Evolutionary conservation across 768 basidiomycete species (phyloP).

Genomic region (Pholiota microspora): DNA sequence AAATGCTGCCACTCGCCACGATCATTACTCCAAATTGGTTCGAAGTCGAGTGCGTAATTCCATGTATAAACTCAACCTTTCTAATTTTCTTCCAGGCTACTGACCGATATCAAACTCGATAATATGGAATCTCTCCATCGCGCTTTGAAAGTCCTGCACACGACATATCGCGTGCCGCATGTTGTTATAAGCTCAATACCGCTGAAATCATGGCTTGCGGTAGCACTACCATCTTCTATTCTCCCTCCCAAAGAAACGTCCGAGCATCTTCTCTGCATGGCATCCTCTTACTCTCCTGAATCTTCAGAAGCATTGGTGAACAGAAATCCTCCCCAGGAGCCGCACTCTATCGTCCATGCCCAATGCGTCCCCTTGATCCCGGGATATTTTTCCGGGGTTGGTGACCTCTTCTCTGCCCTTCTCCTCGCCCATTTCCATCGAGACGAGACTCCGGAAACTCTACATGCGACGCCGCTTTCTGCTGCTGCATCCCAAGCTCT

Average conservation of each 20-base stretch:
- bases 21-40: constrained; percentile 99
- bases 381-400: constrained; percentile 95
- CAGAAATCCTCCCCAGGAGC: constrained; percentile 4
- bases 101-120: constrained; percentile 72
- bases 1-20: constrained; percentile 77
- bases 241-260: constrained; percentile 34
- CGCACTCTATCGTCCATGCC: constrained; percentile 54
- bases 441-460: constrained; percentile 13
- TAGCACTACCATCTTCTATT: constrained; percentile 47
- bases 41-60: constrained; percentile 79
- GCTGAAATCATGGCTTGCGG: constrained; percentile 57
- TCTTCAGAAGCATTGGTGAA: constrained; percentile 14
- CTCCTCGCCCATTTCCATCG: constrained; percentile 76
- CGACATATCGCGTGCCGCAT: constrained; percentile 73
- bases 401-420: constrained; percentile 94
- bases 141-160: constrained; percentile 75
- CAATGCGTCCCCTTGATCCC: constrained; percentile 75
- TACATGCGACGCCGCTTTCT: constrained; percentile 41
- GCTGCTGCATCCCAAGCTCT: constrained; percentile 66
- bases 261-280: constrained; percentile 72
- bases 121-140: constrained; percentile 62
- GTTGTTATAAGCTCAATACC: constrained; percentile 93
- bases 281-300: constrained; percentile 50
- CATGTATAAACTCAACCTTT: constrained; percentile 19
- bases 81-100: constrained; percentile 45